phyloP scores from a whole-genome alignment of 768 basidiomycete species.

The Tylopilus rubrobrunneus region DNA sequence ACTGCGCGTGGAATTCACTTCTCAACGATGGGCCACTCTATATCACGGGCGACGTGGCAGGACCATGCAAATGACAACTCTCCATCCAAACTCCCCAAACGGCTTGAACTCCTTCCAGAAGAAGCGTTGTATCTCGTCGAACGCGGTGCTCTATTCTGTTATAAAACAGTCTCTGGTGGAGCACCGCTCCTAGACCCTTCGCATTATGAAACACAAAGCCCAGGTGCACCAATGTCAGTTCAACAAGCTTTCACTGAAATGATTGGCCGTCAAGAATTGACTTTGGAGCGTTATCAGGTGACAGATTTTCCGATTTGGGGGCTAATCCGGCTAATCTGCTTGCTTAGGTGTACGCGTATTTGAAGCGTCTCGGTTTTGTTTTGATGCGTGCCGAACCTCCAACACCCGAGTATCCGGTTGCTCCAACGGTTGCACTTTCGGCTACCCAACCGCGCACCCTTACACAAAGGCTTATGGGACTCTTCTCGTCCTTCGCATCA shows the following conservation, averaged over 20 bases:
- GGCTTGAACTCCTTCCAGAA: constrained; percentile 87
- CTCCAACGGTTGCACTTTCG: constrained; percentile 32
- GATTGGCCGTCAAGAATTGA: constrained; percentile 74
- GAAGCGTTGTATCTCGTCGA: constrained; percentile 94
- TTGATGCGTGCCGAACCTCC: constrained; percentile 74
- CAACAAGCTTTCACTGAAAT: constrained; percentile 87
- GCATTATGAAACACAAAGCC: constrained; percentile 36
- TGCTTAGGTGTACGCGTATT: constrained; percentile 81
- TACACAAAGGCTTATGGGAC: background rate
- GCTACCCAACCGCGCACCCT: constrained; percentile 5
- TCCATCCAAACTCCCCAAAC: constrained; percentile 48
- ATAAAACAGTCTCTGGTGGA: constrained; percentile 46
- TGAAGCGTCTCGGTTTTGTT: constrained; percentile 88
- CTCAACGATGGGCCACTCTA: constrained; percentile 75
- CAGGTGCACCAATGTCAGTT: constrained; percentile 80
- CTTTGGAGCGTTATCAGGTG: constrained; percentile 87
- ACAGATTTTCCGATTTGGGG: constrained; percentile 8
- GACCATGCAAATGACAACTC: constrained; percentile 25
- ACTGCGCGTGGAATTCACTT: constrained; percentile 83
- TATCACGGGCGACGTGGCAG: constrained; percentile 41
- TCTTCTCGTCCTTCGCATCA: constrained; percentile 14
- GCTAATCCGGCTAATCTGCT: background rate
- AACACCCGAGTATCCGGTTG: constrained; percentile 46
- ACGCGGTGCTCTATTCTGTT: constrained; percentile 83
- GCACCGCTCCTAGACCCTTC: constrained; percentile 10